Base-by-base conservation (phyloP, 2,329 filamentous ascomycete species). In the Ceratocystiopsis minuta region DNA sequence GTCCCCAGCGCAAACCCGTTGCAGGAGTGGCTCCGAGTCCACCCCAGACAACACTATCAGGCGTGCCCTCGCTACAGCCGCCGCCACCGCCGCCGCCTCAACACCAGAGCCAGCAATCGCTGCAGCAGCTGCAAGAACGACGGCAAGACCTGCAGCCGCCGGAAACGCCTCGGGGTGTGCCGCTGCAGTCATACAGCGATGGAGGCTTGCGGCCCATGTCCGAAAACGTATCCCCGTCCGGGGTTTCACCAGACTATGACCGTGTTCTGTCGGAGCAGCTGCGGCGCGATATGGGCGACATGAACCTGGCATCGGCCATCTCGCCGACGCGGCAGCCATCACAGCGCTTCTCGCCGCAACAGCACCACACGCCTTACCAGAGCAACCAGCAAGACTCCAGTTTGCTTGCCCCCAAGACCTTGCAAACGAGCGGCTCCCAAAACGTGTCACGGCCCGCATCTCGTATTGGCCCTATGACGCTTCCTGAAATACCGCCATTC, bases 261-360 rank as follows among this genome's bases (percentile, higher is more conserved):
- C 63, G 65, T 37, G 66, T 69, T 36, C 55, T 78, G 36, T 74
- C 76, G 46, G 68, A 72, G 34, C 72, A 80, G 53, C 56, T 80
- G n/a, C 72, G 73, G 49, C 67, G 67, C 44, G 75, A 79, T 47
- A 70, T 79, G 61, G 63, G 64, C 28, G 64, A 65, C 49, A 58
- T 79, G 49, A 72, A 68, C 42, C 57, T 79, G 37, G 59, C 57
- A 9, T 47, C 58, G 2, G 57, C 58, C 14, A 56, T 61, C 31
- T 41, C 41, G 1, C 43, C 39, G 1, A 32, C 44, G 13, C 32
- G 35, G 24, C 38, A 42, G 17, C 24, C 43, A 6, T 32, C 39
- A 3, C 38, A 46, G 24, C 43, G 39, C 15, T 36, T 20, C 38
- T 38, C 39, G n/a, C 51, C 49, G 24, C 43, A 47, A 3, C 49